Evolutionary conservation across 148 eudicot genomes (phyloP), one percentile per base, ranked within the genome.

Genomic region (Dianthus caryophyllus): DNA sequence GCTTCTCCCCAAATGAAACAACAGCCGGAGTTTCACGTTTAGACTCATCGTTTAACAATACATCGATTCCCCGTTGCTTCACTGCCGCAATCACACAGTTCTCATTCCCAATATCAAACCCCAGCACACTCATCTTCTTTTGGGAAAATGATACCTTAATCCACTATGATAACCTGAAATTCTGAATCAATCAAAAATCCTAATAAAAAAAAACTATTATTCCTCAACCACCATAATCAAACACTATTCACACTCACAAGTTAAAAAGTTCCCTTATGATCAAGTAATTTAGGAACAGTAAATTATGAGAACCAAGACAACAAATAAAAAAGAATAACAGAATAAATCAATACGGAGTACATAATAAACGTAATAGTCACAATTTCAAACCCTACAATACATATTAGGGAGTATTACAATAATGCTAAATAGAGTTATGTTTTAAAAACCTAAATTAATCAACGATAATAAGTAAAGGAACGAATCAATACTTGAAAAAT

Each of bases 51-150:
- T 95, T 90, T 67, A 90, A 73, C 67, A 95, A 61, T 27, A 95
- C 97, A 75, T 95, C 97, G 18, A 95, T 80, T n/a, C 97, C 96
- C 17, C 88, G 58, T 24, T 87, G 88, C 81, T 84, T 95, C 25
- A 84, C 97, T 16, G 74, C 84, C 2, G 84, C 96, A 55, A 95
- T 81, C 5, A 95, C 99, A 68, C 96, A 86, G 73, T 84, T 90
- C 73, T 95, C 97, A 66, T 95, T 95, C 30, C 99, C 99, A 68
- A 90, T 82, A 63, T 95, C 99, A 68, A 90, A 84, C 31, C 99
- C 99, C 27, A 95, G 4, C 60, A 84, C 96, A 78, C 93, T 88
- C 97, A 90, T 90, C 64, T 76, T 75, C 66, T 25, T 15, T 18
- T 0, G 18, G 29, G 31, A 62, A 62, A 62, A 11, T 22, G 17